Evolutionary conservation across 2,329 filamentous ascomycete genomes (phyloP).

Genomic region (Fusarium sp.): DNA sequence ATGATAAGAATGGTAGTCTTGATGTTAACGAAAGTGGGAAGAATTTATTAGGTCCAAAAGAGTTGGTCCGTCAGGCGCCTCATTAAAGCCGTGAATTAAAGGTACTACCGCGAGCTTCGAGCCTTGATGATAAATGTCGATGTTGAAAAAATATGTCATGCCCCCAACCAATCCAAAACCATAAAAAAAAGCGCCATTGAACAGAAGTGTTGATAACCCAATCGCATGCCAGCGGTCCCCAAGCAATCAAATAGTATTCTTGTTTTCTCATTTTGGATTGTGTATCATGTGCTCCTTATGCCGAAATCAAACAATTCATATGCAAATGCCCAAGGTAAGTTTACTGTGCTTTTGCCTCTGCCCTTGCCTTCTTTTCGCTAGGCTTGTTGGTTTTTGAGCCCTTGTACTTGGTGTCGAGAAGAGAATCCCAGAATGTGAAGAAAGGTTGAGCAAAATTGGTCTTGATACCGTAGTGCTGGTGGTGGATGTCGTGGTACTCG

Average conservation of each 20-base stretch:
- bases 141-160: constrained; percentile 37
- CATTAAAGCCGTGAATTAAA: constrained; percentile 45
- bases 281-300: constrained; percentile 40
- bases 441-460: constrained; percentile 91
- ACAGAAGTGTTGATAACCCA: constrained; percentile 19
- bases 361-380: constrained; percentile 48
- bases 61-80: constrained; percentile 31
- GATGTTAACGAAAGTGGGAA: constrained; percentile 32
- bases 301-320: constrained; percentile 40
- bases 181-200: constrained; percentile 30
- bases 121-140: constrained; percentile 36
- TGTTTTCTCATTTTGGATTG: constrained; percentile 22
- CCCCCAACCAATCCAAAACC: constrained; percentile 31
- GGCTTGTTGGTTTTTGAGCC: constrained; percentile 65
- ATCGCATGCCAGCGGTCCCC: constrained; percentile 39
- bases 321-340: constrained; percentile 34
- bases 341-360: constrained; percentile 23
- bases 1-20: constrained; percentile 25
- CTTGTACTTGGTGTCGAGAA: constrained; percentile 85
- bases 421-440: constrained; percentile 93
- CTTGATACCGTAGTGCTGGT: constrained; percentile 99
- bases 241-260: constrained; percentile 20
- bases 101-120: constrained; percentile 43
- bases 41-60: constrained; percentile 30
- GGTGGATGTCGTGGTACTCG: constrained; percentile 96